phyloP scores from a whole-genome alignment of 108 stramenopile species.

The Mayamaea pseudoterrestris region DNA sequence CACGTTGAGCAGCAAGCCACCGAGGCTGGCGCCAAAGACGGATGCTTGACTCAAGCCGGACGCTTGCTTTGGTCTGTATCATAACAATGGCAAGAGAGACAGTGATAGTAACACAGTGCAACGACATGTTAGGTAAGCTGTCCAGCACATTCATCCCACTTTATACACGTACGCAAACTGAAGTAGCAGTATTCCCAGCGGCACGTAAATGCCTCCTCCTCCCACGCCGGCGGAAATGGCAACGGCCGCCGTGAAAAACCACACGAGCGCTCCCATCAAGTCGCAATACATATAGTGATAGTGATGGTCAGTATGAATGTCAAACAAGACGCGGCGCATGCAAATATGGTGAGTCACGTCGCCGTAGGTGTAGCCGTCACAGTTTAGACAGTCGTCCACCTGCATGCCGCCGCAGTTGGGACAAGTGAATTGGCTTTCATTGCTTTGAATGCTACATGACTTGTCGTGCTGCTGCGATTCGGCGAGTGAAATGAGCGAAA shows the following conservation, averaged over 20 bases:
- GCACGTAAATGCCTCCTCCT: slow-evolving; percentile 65
- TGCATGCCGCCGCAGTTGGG: no score
- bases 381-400: slow-evolving; percentile 23
- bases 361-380: slow-evolving; percentile 22
- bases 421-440: no score
- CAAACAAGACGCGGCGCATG: slow-evolving; percentile 44
- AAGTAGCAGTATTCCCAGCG: slow-evolving; percentile 48
- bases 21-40: slow-evolving; percentile 54
- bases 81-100: no score
- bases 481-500: no score
- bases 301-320: slow-evolving; percentile 30
- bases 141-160: no score
- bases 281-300: slow-evolving; percentile 45
- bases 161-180: no score
- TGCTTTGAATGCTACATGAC: no score
- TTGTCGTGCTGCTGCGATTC: no score
- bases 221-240: slow-evolving; percentile 63
- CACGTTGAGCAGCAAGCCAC: slow-evolving; percentile 42
- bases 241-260: slow-evolving; percentile 42
- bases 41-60: slow-evolving; percentile 48
- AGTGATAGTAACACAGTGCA: no score
- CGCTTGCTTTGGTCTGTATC: slow-evolving; percentile 40
- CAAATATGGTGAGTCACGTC: slow-evolving; percentile 24
- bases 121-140: no score
- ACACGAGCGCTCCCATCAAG: slow-evolving; percentile 43